phyloP scores from a whole-genome alignment of 352 stramenopile species.

The Phytopythium helicoides region DNA sequence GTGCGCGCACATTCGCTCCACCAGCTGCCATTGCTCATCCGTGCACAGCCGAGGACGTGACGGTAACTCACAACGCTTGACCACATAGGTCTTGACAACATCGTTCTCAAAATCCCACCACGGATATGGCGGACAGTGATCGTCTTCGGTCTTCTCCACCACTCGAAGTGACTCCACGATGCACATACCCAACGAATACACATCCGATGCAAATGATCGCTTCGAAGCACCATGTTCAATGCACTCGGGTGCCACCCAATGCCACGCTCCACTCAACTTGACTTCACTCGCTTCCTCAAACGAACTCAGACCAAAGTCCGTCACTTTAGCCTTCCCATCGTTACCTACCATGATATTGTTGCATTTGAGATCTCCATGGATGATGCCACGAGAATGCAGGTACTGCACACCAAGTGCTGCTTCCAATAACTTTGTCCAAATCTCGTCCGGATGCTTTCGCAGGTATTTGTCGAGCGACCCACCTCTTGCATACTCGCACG shows the following conservation, averaged over 20 bases:
- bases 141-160: neutral
- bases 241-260: no score
- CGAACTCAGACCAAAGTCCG: no score
- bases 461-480: conserved; percentile 11
- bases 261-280: no score
- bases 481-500: conserved; percentile 9
- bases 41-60: neutral
- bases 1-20: conserved; percentile 12
- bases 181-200: conserved; percentile 28
- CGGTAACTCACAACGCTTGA: conserved; percentile 1
- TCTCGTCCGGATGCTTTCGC: neutral
- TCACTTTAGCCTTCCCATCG: no score
- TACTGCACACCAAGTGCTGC: conserved; percentile 40
- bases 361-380: no score
- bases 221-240: no score
- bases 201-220: no score
- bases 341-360: no score
- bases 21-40: conserved; percentile 7
- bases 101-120: conserved; percentile 3
- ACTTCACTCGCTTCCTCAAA: no score
- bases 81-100: no score
- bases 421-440: conserved; percentile 19
- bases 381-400: no score
- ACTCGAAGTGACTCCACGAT: conserved; percentile 7
- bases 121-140: neutral